phyloP scores from a whole-genome alignment of 2,329 filamentous ascomycete genomes.

The Pseudogymnoascus sp. region DNA sequence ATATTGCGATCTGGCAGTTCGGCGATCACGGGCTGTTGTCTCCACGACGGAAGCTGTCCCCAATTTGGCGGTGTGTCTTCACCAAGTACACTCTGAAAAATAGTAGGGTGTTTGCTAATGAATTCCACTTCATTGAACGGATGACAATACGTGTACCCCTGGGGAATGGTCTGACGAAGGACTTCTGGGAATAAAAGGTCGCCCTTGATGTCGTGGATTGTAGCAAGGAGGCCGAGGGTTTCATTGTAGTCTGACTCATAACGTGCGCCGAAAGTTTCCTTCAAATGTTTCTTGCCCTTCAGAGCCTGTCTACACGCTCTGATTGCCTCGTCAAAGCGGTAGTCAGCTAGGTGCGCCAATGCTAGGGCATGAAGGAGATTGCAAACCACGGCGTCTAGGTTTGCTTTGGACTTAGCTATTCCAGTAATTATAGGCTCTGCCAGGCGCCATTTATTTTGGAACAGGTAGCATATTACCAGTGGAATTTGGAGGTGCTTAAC shows the following conservation, averaged over 20 bases:
- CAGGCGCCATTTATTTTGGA: slow-evolving; percentile 19
- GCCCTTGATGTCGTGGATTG: slow-evolving; percentile 22
- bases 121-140: slow-evolving; percentile 12
- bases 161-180: slow-evolving; percentile 14
- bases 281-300: slow-evolving; percentile 22
- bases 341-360: slow-evolving; percentile 20
- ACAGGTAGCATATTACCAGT: slow-evolving; percentile 22
- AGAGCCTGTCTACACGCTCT: slow-evolving; percentile 20
- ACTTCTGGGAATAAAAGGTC: slow-evolving; percentile 23
- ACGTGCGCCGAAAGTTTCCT: slow-evolving; percentile 10
- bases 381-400: slow-evolving; percentile 18
- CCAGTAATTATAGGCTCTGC: slow-evolving; percentile 19
- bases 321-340: slow-evolving; percentile 22
- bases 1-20: background rate
- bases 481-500: slow-evolving; percentile 19
- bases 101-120: slow-evolving; percentile 11
- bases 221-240: slow-evolving; percentile 22
- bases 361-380: slow-evolving; percentile 23
- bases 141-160: slow-evolving; percentile 9
- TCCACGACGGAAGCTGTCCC: background rate
- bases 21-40: background rate
- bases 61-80: slow-evolving; percentile 10
- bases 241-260: slow-evolving; percentile 18
- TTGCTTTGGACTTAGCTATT: slow-evolving; percentile 15
- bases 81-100: slow-evolving; percentile 9